These are phyloP conservation scores for Blastocystis sp. DNA, from an alignment of 352 stramenopile genomes.

Conservation along the genomic window DNA sequence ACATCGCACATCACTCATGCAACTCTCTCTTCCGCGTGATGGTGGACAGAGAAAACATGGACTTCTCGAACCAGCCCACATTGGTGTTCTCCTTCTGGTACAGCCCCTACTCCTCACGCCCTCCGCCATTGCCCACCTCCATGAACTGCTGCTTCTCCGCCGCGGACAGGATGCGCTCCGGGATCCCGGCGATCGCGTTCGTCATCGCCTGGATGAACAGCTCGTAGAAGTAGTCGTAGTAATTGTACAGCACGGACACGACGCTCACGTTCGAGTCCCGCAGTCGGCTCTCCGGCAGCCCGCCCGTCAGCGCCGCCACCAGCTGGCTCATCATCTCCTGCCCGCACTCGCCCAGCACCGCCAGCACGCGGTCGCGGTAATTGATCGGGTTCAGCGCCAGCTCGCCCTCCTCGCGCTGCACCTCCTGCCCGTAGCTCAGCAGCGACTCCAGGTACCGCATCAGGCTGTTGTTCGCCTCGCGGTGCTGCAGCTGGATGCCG, in stretches of 20 bases:
- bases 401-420: slow-evolving; percentile 16
- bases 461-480: slow-evolving; percentile 30
- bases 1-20: background rate
- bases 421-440: background rate
- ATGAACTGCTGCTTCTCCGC: slow-evolving; percentile 23
- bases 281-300: slow-evolving; percentile 24
- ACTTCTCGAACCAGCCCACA: slow-evolving; percentile 15
- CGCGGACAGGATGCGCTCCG: background rate
- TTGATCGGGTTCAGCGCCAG: background rate
- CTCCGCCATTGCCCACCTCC: background rate
- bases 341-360: background rate
- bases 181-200: background rate
- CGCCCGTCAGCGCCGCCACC: slow-evolving; percentile 12
- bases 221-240: slow-evolving; percentile 26
- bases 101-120: background rate
- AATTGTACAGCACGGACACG: background rate
- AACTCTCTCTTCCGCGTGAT: slow-evolving; percentile 3
- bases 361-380: background rate
- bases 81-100: slow-evolving; percentile 33
- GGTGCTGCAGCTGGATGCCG: slow-evolving; percentile 39
- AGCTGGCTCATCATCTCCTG: slow-evolving; percentile 40
- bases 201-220: slow-evolving; percentile 8
- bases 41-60: slow-evolving; percentile 7
- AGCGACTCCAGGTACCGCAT: slow-evolving; percentile 17
- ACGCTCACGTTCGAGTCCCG: slow-evolving; percentile 4